These are phyloP conservation scores for Agrocybe pediades DNA, from an alignment of 768 basidiomycete species.

Conservation along the genomic window DNA sequence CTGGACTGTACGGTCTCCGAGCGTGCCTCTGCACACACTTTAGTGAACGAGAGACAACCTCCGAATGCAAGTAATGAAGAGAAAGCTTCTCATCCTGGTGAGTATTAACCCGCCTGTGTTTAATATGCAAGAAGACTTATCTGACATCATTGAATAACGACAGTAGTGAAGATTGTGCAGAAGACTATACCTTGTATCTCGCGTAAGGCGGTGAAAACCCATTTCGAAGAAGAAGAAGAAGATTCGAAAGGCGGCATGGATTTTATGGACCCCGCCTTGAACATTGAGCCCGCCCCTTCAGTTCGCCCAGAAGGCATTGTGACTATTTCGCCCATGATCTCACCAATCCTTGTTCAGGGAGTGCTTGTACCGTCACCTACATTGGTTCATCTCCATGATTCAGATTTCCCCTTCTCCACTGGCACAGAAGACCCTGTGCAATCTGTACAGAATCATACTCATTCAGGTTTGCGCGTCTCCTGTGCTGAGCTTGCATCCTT, in stretches of 20 bases:
- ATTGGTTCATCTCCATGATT: neutral
- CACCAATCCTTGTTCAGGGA: neutral
- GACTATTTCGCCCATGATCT: neutral
- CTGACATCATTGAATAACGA: too few species aligned
- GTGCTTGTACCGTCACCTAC: neutral
- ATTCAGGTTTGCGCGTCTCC: neutral
- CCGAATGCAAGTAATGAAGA: too few species aligned
- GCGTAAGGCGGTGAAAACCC: neutral
- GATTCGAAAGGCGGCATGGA: neutral
- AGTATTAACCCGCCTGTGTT: too few species aligned
- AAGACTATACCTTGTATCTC: neutral
- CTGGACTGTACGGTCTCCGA: too few species aligned
- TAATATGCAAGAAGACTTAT: too few species aligned
- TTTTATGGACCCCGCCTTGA: neutral
- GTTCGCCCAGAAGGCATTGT: neutral
- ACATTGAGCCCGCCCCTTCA: neutral
- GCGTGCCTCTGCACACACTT: too few species aligned
- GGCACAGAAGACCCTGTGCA: neutral
- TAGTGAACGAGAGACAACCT: too few species aligned
- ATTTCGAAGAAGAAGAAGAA: neutral
- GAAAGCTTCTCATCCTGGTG: too few species aligned
- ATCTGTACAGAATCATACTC: neutral
- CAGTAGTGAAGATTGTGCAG: neutral
- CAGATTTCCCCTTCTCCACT: neutral
- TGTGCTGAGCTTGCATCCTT: neutral